Evolutionary conservation across 176 grass and related monocot genomes (phyloP).

Genomic region (Oryza nivara): DNA sequence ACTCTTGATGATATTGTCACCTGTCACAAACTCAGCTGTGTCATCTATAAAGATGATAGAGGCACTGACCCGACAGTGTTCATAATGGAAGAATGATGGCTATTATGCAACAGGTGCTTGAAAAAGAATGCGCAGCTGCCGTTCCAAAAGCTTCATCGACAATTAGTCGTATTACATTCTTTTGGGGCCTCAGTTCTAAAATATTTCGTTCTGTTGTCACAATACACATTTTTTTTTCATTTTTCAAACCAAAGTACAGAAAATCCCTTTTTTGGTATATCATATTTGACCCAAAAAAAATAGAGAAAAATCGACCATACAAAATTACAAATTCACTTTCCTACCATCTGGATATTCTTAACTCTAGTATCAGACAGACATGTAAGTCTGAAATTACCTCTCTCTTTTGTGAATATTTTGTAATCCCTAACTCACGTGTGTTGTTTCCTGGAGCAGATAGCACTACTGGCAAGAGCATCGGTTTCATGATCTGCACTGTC

Average conservation of each 20-base stretch:
- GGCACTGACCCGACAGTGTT: neutral
- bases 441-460: neutral
- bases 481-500: neutral
- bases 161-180: neutral
- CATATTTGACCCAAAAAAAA: neutral
- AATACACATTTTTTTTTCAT: neutral
- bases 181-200: neutral
- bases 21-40: neutral
- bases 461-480: neutral
- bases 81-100: neutral
- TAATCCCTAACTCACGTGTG: neutral
- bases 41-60: neutral
- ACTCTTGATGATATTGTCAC: neutral
- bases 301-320: neutral
- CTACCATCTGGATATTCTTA: neutral
- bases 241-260: neutral
- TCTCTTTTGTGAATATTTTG: neutral
- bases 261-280: neutral
- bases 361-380: neutral
- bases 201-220: neutral
- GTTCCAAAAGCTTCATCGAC: neutral
- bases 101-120: neutral
- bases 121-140: slow-evolving; percentile 31
- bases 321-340: neutral
- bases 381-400: neutral